These are phyloP conservation scores for Crithidia fasciculata DNA, from an alignment of 208 protist genomes.

Conservation along the genomic window DNA sequence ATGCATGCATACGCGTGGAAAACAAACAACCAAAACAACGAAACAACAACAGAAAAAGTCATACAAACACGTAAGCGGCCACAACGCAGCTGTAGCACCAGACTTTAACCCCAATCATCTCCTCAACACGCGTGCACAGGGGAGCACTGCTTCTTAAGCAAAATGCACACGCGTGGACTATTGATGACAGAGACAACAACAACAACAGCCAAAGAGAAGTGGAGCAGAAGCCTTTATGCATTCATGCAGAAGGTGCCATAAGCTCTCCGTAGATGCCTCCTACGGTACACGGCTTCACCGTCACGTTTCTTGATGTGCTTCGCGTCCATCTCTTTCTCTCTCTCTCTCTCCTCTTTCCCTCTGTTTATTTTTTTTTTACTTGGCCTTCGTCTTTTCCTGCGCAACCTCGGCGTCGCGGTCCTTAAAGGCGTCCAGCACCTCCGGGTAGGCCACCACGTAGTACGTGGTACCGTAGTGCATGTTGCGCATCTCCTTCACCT, in stretches of 20 bases:
- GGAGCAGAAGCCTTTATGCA: no score
- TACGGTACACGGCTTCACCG: no score
- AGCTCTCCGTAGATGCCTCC: no score
- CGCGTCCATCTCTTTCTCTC: neutral
- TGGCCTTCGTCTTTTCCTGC: constrained; percentile 18
- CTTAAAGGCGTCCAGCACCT: constrained; percentile 75
- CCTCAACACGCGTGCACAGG: no score
- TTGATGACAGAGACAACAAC: neutral
- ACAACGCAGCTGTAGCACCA: no score
- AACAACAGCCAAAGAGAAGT: neutral
- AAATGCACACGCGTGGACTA: no score
- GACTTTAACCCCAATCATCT: no score
- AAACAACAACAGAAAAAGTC: neutral
- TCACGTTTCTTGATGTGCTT: no score
- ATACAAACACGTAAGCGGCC: no score
- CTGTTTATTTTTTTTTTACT: neutral
- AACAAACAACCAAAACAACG: neutral
- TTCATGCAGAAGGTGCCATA: no score
- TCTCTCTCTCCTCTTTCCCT: neutral
- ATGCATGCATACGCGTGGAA: no score
- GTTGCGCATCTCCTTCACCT: constrained; percentile 85
- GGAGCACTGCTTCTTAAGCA: no score
- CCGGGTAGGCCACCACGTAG: constrained; percentile 88
- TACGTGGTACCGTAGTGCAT: constrained; percentile 94
- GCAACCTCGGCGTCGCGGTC: constrained; percentile 32